Evolutionary conservation across 768 basidiomycete species (phyloP), one percentile per base, ranked within the genome.

Genomic region (Cystofilobasidium bisporidii): DNA sequence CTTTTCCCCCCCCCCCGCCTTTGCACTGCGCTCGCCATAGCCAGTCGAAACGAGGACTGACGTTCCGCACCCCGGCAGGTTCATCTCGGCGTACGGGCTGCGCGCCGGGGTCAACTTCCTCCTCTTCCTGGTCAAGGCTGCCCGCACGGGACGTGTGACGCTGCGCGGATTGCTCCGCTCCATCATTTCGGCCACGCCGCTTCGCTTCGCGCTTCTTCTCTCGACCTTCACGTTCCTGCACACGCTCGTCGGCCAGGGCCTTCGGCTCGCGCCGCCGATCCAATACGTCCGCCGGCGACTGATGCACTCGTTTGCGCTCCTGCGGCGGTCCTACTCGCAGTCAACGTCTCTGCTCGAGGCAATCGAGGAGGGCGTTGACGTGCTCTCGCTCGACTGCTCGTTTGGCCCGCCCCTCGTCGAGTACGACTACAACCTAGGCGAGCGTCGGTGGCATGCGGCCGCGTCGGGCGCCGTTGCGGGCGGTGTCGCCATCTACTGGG

Each of bases 81-180:
- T 69, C 63, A 40, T 69, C 40, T 59, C 57, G 30, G 61, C 68
- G 2, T 64, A 50, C 41, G 68, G 68, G n/a, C 43, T 69, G n/a
- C 36, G 68, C n/a, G 68, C 68, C n/a, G 68, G 68, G 18, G 48
- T 69, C 20, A 47, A 50, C 32, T 18, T 64, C 20, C 22, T 69
- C 5, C 36, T 69, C 6, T 63, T 38, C 12, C 48, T 69, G 6
- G 50, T 64, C 63, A 45, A 40, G 24, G 28, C 50, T 3, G 22
- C 63, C 0, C 15, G 36, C 30, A 32, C 50, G 2, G 22, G 67
- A 17, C 41, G 57, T 14, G 43, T 38, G 26, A 48, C 45, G 24
- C 5, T 18, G 11, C 41, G 43, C 2, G 57, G 30, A 18, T 59
- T 68, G 9, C 9, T 45, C 18, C 30, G 15, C 22, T 30, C 67